Evolutionary conservation across 2,329 filamentous ascomycete species (phyloP), one percentile per base, ranked within the genome.

Genomic region (Ophiocordyceps australis): DNA sequence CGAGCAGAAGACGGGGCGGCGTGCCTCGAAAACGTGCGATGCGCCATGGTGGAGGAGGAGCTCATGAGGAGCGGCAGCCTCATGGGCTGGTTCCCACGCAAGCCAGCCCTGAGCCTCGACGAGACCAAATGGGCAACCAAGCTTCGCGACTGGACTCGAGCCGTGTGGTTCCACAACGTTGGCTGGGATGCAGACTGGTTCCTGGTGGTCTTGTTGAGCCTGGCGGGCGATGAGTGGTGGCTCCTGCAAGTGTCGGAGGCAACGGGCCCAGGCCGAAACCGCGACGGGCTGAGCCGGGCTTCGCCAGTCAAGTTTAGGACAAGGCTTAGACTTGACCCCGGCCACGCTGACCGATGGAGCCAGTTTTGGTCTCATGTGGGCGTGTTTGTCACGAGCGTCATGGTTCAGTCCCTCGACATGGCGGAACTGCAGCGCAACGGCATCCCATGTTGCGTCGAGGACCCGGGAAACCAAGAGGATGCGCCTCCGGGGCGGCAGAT

Each of bases 151-250:
- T 57, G 70, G 26, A 62, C 72, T 31, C 69, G 74, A 30, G 57
- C 66, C 19, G 56, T 72, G 11, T 78, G 83, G 53, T 73, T 91
- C 34, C 68, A 63, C 38, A 74, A 72, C 38, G 57, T 57, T 30
- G 70, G 67, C n/a, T 92, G 85, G 80, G 61, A 60, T 8, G 44
- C 63, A 10, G 56, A 65, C 27, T 93, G 81, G 79, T 68, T 74
- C 33, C 53, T 91, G 20, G 72, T 74, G 35, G 62, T 77, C 23
- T 70, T 71, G 27, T 62, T 82, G 43, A 73, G 74, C 42, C 59
- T 78, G 41, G 61, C 63, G 39, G 79, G 80, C 27, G 79, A 89
- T 42, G 64, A 63, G 32, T 92, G 80, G 79, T 85, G 75, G 71
- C 54, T 85, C 31, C 56, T 81, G 28, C 64, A 75, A 46, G 47